phyloP scores from a whole-genome alignment of 2,329 filamentous ascomycete genomes.

The Cladophialophora yegresii region DNA sequence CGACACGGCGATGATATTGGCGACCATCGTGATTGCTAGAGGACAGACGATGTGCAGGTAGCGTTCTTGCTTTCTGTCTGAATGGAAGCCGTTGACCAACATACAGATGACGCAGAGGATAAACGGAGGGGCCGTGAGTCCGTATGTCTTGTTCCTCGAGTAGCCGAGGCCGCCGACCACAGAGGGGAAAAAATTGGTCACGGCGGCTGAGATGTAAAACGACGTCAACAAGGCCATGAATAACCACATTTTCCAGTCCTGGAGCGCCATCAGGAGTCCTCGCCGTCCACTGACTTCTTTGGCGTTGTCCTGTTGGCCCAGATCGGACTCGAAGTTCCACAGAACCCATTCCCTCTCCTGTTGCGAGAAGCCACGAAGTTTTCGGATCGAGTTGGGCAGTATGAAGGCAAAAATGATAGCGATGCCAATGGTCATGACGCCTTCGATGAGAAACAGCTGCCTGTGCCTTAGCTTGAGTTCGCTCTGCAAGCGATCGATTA shows the following conservation, averaged over 20 bases:
- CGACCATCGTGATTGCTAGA: constrained; percentile 61
- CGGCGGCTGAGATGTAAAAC: constrained; percentile 53
- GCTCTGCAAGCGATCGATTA: neutral
- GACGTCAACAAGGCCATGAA: constrained; percentile 40
- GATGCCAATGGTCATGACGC: constrained; percentile 63
- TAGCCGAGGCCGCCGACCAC: constrained; percentile 69
- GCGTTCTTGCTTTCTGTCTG: constrained; percentile 69
- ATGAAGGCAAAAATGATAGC: constrained; percentile 61
- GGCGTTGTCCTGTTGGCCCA: constrained; percentile 32
- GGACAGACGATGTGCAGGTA: constrained; percentile 68
- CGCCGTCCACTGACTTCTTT: constrained; percentile 38
- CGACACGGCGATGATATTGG: constrained; percentile 68
- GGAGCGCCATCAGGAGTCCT: constrained; percentile 40
- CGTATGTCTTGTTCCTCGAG: constrained; percentile 49
- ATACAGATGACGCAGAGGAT: constrained; percentile 52
- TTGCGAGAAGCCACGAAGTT: constrained; percentile 60
- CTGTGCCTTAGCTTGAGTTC: constrained; percentile 39
- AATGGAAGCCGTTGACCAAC: constrained; percentile 68
- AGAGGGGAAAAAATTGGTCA: constrained; percentile 70
- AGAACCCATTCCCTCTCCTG: constrained; percentile 59
- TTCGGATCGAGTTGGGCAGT: constrained; percentile 67
- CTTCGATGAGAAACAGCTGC: constrained; percentile 72
- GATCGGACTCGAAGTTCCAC: constrained; percentile 31
- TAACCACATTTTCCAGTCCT: constrained; percentile 45
- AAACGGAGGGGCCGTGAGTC: constrained; percentile 28